Evolutionary conservation across 1,284 basidiomycete genomes (phyloP).

Genomic region (Gomphus sp.): DNA sequence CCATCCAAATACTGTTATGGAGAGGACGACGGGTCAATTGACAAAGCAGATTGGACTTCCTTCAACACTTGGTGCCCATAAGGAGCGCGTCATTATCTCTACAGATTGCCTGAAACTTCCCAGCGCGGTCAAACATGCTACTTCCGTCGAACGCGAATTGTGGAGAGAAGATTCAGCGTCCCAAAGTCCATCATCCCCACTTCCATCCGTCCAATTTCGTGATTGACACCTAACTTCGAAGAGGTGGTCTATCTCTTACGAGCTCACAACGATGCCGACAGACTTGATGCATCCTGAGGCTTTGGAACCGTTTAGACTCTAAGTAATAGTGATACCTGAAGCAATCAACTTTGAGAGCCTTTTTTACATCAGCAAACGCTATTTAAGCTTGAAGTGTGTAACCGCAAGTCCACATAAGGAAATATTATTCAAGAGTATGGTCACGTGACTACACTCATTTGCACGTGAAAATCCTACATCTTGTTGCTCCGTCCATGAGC

Average conservation of each 20-base stretch:
- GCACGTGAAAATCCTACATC: no score
- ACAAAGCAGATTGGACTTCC: neutral
- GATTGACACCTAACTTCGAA: neutral
- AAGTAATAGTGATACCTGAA: neutral
- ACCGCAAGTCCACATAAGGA: no score
- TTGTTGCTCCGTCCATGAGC: neutral
- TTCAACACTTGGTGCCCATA: neutral
- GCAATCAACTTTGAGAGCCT: no score
- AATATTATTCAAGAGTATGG: no score
- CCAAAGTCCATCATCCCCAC: neutral
- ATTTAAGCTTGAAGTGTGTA: no score
- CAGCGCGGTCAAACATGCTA: neutral
- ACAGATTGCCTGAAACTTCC: neutral
- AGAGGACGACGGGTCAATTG: neutral
- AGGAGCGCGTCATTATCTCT: neutral
- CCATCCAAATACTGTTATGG: neutral
- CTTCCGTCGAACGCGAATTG: no score
- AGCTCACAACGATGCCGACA: no score
- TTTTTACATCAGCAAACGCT: no score
- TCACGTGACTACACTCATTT: no score
- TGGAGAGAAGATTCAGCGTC: neutral
- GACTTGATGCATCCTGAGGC: no score
- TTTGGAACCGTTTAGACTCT: no score
- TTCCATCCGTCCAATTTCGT: neutral
- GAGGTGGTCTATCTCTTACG: neutral